A percentile compares a stretch with the other conserved stretches of the same genome.
These are phyloP conservation scores for Thelephora aurantiotincta DNA, from an alignment of 768 basidiomycete species.

Conservation along the genomic window DNA sequence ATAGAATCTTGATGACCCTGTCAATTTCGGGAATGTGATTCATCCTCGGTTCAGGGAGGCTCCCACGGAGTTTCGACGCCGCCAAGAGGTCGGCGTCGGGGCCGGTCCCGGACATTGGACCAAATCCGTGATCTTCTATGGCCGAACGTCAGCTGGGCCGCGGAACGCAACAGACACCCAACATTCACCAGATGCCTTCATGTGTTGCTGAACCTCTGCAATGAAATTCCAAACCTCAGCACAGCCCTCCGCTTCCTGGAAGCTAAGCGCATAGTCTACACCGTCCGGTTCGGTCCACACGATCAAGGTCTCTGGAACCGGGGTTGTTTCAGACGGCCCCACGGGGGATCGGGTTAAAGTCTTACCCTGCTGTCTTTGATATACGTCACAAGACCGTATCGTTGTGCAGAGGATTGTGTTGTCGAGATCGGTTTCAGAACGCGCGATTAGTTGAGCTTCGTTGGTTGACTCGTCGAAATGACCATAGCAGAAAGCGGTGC, in stretches of 20 bases:
- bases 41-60: conserved; percentile 62
- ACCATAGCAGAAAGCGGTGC: conserved; percentile 92
- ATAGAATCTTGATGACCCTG: conserved; percentile 56
- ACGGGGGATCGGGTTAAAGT: conserved; percentile 7
- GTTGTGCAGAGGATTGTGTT: conserved; percentile 67
- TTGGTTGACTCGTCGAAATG: conserved; percentile 66
- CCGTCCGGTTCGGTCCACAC: conserved; percentile 98
- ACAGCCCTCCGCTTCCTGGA: conserved; percentile 93
- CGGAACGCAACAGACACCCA: not conserved
- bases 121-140: not conserved
- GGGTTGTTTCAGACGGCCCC: conserved; percentile 1
- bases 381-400: conserved; percentile 72
- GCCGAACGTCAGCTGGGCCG: not conserved
- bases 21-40: conserved; percentile 75
- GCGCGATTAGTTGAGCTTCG: conserved; percentile 75
- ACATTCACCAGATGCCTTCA: conserved; percentile 46
- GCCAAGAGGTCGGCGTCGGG: conserved; percentile 36
- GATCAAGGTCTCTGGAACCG: conserved; percentile 74
- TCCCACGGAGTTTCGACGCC: conserved; percentile 51
- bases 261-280: conserved; percentile 90
- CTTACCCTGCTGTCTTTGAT: conserved; percentile 77
- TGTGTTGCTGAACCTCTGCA: conserved; percentile 76
- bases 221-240: conserved; percentile 98
- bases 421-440: conserved; percentile 58
- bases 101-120: conserved; percentile 41